Conservation (phyloP, 2,329 filamentous ascomycete species). For the Diaporthe eres region DNA sequence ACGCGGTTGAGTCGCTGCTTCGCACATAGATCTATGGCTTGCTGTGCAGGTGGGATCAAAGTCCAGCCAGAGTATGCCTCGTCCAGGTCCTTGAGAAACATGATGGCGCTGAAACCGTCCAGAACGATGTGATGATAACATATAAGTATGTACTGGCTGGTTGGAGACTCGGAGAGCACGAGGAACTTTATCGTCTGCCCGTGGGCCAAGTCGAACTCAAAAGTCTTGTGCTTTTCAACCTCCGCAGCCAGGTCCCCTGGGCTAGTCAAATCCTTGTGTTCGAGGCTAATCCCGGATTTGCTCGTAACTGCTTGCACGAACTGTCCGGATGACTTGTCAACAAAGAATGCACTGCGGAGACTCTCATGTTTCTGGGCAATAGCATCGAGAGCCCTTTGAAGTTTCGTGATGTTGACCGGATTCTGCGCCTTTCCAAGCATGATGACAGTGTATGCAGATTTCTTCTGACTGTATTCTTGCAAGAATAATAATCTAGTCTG, state of each 20-base stretch:
- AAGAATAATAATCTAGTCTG: neutral
- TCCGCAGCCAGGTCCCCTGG: neutral
- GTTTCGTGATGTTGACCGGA: no score
- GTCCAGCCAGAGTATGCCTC: conserved; percentile 53
- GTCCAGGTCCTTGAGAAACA: conserved; percentile 53
- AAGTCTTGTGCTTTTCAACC: neutral
- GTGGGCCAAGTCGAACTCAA: neutral
- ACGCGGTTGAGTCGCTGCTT: conserved; percentile 49
- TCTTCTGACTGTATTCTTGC: neutral
- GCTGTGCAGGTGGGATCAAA: conserved; percentile 44
- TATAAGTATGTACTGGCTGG: conserved; percentile 57
- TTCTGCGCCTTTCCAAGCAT: neutral
- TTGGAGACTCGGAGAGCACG: conserved; percentile 40
- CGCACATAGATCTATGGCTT: conserved; percentile 53
- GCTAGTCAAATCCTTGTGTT: neutral
- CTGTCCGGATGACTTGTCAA: no score
- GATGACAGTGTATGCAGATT: neutral
- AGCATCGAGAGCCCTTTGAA: neutral
- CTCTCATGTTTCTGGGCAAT: neutral
- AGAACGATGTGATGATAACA: conserved; percentile 33
- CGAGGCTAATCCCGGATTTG: neutral
- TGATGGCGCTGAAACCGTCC: conserved; percentile 28
- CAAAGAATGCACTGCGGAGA: no score
- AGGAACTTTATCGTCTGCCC: neutral
- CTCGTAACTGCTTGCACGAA: no score